phyloP scores from a whole-genome alignment of 2,329 filamentous ascomycete species.

The Clarireedia sp. region DNA sequence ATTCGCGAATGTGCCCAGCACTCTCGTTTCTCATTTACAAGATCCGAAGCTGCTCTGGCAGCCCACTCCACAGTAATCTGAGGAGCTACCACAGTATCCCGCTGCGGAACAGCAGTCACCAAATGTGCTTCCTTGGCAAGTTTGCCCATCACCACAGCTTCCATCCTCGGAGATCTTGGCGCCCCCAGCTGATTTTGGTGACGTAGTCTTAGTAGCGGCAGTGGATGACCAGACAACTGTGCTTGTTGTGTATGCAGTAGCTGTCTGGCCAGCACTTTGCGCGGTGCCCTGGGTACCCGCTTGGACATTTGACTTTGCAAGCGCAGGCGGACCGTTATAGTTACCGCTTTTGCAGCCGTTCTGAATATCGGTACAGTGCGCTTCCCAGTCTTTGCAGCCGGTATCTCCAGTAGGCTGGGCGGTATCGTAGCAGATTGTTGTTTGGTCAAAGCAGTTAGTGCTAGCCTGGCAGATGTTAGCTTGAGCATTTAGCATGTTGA shows the following conservation, averaged over 20 bases:
- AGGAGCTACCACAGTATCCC: neutral
- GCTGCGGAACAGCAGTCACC: constrained; percentile 4
- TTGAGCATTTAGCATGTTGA: neutral
- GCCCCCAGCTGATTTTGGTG: neutral
- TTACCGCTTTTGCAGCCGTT: constrained; percentile 35
- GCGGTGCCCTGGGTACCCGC: neutral
- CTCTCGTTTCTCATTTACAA: neutral
- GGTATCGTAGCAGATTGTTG: constrained; percentile 48
- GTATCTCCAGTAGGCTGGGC: constrained; percentile 50
- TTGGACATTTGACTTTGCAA: neutral
- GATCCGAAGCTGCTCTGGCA: constrained; percentile 1
- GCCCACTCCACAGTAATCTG: neutral
- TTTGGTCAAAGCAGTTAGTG: constrained; percentile 51
- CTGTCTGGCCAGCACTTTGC: neutral
- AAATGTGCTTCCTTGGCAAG: constrained; percentile 4
- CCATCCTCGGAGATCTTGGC: neutral
- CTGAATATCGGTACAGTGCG: constrained; percentile 48
- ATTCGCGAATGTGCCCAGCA: neutral
- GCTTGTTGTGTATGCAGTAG: neutral
- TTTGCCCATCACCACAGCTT: constrained; percentile 3
- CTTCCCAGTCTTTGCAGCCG: constrained; percentile 55
- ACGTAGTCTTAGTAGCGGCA: no score
- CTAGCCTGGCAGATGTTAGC: constrained; percentile 30
- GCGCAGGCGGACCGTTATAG: constrained; percentile 38
- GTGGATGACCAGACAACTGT: neutral